Evolutionary conservation across 2,329 filamentous ascomycete species (phyloP), one percentile per base, ranked within the genome.

Genomic region (Ophiostoma himal-ulmi): DNA sequence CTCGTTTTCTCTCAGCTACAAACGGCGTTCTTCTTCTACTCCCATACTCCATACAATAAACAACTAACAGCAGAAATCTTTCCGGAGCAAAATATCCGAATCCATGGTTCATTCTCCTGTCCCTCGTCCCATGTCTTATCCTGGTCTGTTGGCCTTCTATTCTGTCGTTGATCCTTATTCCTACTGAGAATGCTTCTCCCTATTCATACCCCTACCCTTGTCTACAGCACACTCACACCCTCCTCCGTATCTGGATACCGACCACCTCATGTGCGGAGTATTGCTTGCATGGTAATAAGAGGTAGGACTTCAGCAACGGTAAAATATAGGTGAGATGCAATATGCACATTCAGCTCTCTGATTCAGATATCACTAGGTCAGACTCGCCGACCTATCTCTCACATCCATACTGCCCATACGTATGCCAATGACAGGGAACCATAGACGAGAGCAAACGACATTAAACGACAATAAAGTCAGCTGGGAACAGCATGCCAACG

Each of bases 51-150:
- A 10, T 44, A 30, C 26, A 1, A 3, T 44, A 14, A 44, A 14
- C 17, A 10, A 44, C 5, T 5, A 48, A 48, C 52, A 57, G 10
- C 52, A 7, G 22, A 57, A n/a, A 22, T 57, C 7, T 4, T 13
- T 57, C n/a, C 52, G 52, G 52, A 57, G 52, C 52, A 57, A 22
- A 57, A 6, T 57, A 57, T 57, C 52, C 52, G n/a, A 57, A 57
- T 57, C n/a, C 4, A 57, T 57, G 52, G 52, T 57, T 30, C 22
- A 10, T 26, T 26, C 52, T 57, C 5, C 11, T 57, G 52, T 48
- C 4, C 44, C 17, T 48, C n/a, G 44, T n/a, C 44, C 44, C 44
- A 20, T 48, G 44, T n/a, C 41, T 44, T 6, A 14, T 20, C 17
- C 20, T 20, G 44, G 44, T 48, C 44, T 48, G 5, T 48, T n/a